Conservation (phyloP, 371 early-diverging fungal species). For the Mitosporidium daphniae region DNA sequence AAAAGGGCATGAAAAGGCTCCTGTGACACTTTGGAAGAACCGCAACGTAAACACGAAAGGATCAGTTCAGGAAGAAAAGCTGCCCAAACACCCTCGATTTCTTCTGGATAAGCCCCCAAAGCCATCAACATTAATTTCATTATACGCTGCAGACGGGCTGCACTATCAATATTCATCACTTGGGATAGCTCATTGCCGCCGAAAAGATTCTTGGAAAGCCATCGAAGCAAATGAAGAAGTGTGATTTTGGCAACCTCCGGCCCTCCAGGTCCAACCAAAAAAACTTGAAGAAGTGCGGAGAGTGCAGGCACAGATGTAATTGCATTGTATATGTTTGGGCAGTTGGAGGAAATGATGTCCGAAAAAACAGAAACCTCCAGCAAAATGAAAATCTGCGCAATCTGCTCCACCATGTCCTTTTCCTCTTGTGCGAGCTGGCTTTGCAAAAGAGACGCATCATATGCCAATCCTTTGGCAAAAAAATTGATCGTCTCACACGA, state of each 20-base stretch:
- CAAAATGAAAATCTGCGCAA: slow-evolving; percentile 40
- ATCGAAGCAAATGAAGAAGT: too few relatives aligned
- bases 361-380: slow-evolving; percentile 66
- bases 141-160: slow-evolving; percentile 39
- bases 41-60: slow-evolving; percentile 41
- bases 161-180: too few relatives aligned
- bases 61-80: slow-evolving; percentile 58
- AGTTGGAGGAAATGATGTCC: slow-evolving; percentile 56
- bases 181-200: too few relatives aligned
- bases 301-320: too few relatives aligned
- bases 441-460: too few relatives aligned
- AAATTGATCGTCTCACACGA: too few relatives aligned
- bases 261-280: too few relatives aligned
- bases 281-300: too few relatives aligned
- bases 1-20: slow-evolving; percentile 59
- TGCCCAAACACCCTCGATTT: slow-evolving; percentile 48
- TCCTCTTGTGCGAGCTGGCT: slow-evolving; percentile 37
- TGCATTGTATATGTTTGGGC: too few relatives aligned
- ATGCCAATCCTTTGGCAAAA: too few relatives aligned
- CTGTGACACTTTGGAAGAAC: slow-evolving; percentile 32
- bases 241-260: too few relatives aligned
- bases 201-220: too few relatives aligned
- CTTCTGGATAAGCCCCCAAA: slow-evolving; percentile 49
- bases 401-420: slow-evolving; percentile 54
- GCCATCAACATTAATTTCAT: slow-evolving; percentile 75